Percentiles rank a stretch among this genome's conserved stretches.
Evolutionary conservation across 805 yeast genomes (phyloP).

Genomic region (Sugiyamaella floridensis): DNA sequence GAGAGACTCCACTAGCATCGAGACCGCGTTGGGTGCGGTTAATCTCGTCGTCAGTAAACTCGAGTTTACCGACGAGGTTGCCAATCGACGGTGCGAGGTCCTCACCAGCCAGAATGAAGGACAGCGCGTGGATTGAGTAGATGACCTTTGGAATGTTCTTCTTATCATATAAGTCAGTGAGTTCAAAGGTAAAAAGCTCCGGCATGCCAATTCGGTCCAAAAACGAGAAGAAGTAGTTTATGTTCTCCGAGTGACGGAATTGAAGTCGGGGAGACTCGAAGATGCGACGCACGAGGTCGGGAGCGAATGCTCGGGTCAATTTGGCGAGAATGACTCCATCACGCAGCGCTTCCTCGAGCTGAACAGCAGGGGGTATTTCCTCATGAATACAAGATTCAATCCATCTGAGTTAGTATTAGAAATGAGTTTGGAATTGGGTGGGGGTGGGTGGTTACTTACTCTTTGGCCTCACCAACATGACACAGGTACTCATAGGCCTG

Average conservation of each 20-base stretch:
- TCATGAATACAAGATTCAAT: conserved; percentile 57
- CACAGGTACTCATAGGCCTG: conserved; percentile 74
- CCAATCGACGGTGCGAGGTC: conserved; percentile 54
- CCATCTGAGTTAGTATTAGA: conserved; percentile 41
- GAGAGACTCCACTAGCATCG: conserved; percentile 54
- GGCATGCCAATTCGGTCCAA: conserved; percentile 70
- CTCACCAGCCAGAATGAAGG: conserved; percentile 58
- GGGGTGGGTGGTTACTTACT: conserved; percentile 19
- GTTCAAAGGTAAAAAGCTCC: conserved; percentile 79
- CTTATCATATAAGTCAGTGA: conserved; percentile 87
- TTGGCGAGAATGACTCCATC: conserved; percentile 85
- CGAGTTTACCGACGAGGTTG: conserved; percentile 53
- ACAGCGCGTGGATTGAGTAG: conserved; percentile 84
- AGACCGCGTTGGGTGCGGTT: conserved; percentile 55
- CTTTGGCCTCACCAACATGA: conserved; percentile 71
- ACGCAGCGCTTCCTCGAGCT: conserved; percentile 59
- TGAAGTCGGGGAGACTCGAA: conserved; percentile 60
- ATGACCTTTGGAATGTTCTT: conserved; percentile 91
- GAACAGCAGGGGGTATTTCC: conserved; percentile 47
- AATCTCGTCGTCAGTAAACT: conserved; percentile 64
- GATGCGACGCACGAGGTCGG: conserved; percentile 49
- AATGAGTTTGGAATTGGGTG: background rate
- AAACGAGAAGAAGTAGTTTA: conserved; percentile 68
- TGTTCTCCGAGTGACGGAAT: conserved; percentile 89
- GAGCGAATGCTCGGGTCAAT: conserved; percentile 63